Evolutionary conservation across 805 yeast genomes (phyloP).

Genomic region (Ogataea trehalophila): DNA sequence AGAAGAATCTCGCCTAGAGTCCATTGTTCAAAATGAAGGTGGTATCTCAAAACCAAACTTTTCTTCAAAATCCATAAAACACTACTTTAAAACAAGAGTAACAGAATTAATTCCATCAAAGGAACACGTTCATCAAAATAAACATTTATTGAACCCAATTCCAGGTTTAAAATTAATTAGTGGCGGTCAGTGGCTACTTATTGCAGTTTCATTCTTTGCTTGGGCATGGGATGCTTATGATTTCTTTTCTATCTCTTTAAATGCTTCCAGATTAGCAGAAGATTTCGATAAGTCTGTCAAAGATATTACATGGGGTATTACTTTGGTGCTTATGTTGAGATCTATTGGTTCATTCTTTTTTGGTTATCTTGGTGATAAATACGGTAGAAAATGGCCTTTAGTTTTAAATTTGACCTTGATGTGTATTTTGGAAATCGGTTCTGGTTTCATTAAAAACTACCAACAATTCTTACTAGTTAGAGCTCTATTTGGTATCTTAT

Average conservation of each 20-base stretch:
- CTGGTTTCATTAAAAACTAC: conserved; percentile 55
- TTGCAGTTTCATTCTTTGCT: conserved; percentile 46
- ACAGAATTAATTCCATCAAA: conserved; percentile 46
- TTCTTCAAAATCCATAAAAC: conserved; percentile 26
- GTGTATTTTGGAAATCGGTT: conserved; percentile 53
- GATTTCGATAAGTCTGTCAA: conserved; percentile 41
- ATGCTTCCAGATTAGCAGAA: conserved; percentile 42
- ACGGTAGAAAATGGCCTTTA: conserved; percentile 59
- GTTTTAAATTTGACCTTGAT: conserved; percentile 41
- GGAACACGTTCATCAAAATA: conserved; percentile 32
- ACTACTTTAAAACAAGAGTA: conserved; percentile 42
- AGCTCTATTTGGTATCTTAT: conserved; percentile 55
- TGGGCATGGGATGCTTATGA: conserved; percentile 70
- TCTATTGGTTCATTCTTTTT: conserved; percentile 62
- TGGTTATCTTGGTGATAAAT: conserved; percentile 54
- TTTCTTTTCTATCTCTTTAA: conserved; percentile 53
- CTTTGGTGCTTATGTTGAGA: conserved; percentile 63
- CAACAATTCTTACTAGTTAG: conserved; percentile 57
- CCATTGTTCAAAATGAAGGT: conserved; percentile 34
- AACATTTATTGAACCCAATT: conserved; percentile 55
- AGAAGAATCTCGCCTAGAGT: conserved; percentile 36
- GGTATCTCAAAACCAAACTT: conserved; percentile 27
- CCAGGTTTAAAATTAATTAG: conserved; percentile 47
- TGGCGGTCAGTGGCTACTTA: conserved; percentile 52
- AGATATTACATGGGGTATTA: conserved; percentile 61